These are phyloP conservation scores for Rhodotorula kratochvilovae DNA, from an alignment of 768 basidiomycete species.

Conservation along the genomic window DNA sequence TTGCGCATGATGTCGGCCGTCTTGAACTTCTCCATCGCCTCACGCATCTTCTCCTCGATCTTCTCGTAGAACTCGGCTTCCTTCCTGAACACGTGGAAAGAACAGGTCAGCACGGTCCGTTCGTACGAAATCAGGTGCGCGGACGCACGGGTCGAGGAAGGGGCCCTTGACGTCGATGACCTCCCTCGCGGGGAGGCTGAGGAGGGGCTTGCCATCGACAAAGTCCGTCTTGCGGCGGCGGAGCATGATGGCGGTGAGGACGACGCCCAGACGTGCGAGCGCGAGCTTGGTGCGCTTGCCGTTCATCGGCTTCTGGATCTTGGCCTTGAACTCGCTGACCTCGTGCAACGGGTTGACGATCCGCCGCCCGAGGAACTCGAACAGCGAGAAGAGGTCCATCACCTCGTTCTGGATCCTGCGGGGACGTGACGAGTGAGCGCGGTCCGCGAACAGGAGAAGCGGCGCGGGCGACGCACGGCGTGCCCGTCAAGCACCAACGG, in stretches of 20 bases:
- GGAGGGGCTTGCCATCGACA: slow-evolving; percentile 65
- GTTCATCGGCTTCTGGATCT: slow-evolving; percentile 76
- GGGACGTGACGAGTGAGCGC: not conserved
- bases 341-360: slow-evolving; percentile 68
- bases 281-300: slow-evolving; percentile 54
- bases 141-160: slow-evolving; percentile 56
- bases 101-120: not conserved
- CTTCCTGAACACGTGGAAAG: slow-evolving; percentile 43
- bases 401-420: slow-evolving; percentile 67
- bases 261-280: slow-evolving; percentile 53
- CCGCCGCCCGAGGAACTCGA: slow-evolving; percentile 70
- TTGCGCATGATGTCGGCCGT: slow-evolving; percentile 52
- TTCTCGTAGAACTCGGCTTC: slow-evolving; percentile 72
- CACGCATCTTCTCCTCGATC: slow-evolving; percentile 57
- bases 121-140: not conserved
- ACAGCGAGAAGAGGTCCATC: slow-evolving; percentile 78
- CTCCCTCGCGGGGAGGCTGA: slow-evolving; percentile 70
- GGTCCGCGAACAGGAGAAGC: not conserved
- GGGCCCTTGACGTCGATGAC: slow-evolving; percentile 68
- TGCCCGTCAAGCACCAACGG: slow-evolving; percentile 84
- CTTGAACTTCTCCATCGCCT: slow-evolving; percentile 60
- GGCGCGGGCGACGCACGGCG: slow-evolving; percentile 48
- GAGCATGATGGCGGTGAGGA: slow-evolving; percentile 82
- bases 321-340: slow-evolving; percentile 70
- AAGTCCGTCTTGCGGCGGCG: slow-evolving; percentile 73